These are phyloP conservation scores for Isoetes taiwanensis DNA, from an alignment of 75 land plant genomes.

Conservation along the genomic window DNA sequence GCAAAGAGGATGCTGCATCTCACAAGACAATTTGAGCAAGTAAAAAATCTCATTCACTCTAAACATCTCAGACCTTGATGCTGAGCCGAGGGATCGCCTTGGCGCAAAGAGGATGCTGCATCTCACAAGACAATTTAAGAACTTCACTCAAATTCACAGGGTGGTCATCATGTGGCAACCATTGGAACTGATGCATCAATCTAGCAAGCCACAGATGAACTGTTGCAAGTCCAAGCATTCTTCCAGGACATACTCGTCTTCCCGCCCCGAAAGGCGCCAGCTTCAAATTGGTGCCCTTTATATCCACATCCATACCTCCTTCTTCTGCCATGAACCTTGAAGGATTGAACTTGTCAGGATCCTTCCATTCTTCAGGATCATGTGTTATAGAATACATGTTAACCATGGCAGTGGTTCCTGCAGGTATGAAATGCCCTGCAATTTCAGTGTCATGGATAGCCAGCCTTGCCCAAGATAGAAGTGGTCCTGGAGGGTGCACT, in stretches of 20 bases:
- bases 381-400: conserved; percentile 2
- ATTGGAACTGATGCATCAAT: no score
- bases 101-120: no score
- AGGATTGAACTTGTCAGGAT: neutral
- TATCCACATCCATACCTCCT: neutral
- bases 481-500: neutral
- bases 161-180: no score
- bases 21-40: conserved; percentile 57
- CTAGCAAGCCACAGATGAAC: no score
- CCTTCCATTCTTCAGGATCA: neutral
- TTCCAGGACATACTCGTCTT: neutral
- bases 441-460: neutral
- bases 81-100: no score
- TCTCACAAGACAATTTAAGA: no score
- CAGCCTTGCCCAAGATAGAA: neutral
- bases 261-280: neutral
- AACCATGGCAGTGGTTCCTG: conserved; percentile 3
- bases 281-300: neutral
- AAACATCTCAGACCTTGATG: no score
- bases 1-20: conserved; percentile 43
- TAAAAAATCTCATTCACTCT: no score
- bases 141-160: no score
- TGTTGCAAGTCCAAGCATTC: neutral
- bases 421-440: neutral
- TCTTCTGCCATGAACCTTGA: neutral